Percentiles rank a stretch among this genome's conserved stretches.
These are phyloP conservation scores for Fraxinus dipetala DNA, from an alignment of 305 asterid genomes.

Conservation along the genomic window DNA sequence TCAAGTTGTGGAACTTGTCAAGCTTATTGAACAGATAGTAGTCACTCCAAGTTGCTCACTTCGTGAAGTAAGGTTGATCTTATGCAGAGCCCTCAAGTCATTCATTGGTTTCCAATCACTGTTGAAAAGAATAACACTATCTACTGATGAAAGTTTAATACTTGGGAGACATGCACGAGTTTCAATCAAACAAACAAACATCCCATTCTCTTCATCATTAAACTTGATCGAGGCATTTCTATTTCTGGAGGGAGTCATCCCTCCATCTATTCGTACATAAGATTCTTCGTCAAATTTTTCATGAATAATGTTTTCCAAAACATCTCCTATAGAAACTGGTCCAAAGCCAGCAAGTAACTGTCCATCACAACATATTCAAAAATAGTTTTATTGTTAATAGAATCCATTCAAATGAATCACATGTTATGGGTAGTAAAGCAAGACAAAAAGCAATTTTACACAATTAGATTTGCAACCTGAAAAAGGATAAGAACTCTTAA, in stretches of 20 bases:
- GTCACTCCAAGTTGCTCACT: conserved; percentile 56
- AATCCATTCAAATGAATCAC: background rate
- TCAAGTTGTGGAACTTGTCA: conserved; percentile 25
- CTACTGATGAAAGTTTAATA: conserved; percentile 39
- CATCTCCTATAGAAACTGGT: conserved; percentile 42
- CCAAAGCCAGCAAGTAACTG: conserved; percentile 41
- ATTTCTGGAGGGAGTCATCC: conserved; percentile 27
- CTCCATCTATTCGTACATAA: conserved; percentile 38
- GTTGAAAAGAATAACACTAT: conserved; percentile 48
- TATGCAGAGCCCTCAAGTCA: conserved; percentile 57
- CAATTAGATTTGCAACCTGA: too few relatives aligned
- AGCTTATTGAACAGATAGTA: conserved; percentile 42
- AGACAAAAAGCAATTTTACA: background rate
- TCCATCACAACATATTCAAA: conserved; percentile 10
- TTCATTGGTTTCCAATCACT: conserved; percentile 65
- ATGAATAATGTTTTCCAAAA: conserved; percentile 56
- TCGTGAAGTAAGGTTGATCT: conserved; percentile 43
- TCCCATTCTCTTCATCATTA: conserved; percentile 34
- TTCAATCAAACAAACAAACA: conserved; percentile 54
- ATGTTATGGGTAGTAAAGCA: background rate
- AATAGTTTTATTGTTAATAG: background rate
- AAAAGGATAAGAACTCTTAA: conserved; percentile 37
- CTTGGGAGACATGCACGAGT: conserved; percentile 48
- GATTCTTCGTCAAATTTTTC: conserved; percentile 49
- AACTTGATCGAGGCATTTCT: conserved; percentile 31